Evolutionary conservation across 805 yeast genomes (phyloP), one percentile per base, ranked within the genome.

Genomic region (Metschnikowia proteae): DNA sequence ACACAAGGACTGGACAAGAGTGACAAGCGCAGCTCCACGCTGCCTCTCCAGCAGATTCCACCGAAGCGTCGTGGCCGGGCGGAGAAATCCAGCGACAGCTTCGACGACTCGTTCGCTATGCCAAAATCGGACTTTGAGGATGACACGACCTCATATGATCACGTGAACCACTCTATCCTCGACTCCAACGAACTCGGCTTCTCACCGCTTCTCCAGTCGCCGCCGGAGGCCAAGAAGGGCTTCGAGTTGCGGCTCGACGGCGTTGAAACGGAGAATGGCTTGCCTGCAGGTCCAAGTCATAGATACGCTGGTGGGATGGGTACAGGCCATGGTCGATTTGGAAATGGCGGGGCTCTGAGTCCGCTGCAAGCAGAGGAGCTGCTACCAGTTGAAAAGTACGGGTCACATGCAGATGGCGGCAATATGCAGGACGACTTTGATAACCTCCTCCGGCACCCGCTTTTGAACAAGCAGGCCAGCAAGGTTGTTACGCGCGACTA

Each of bases 391-490:
- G 17, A 17, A 17, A 17, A 17, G 2, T 17, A 17, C 17, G 17
- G 17, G 17, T 17, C 17, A 17, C 17, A 17, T 17, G 17, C 17
- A 17, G 17, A 17, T 17, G 17, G 17, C 17, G 17, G 17, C 17
- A 9, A 11, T 11, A 23, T 36, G 27, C 38, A 36, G 38, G 38
- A 23, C 8, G 38, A 36, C 17, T 36, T 23, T 6, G 38, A 36
- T 11, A 23, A 11, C 11, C 22, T 39, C 3, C 33, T 60, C 27
- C 62, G 57, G 44, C 49, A 56, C 7, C 69, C 71, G 3, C 56
- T 71, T 32, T 61, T 71, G 26, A 71, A 72, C 51, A 70, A 65
- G 47, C 62, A 56, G 41, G 74, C 74, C 27, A 34, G 45, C 25
- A 41, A 41, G 33, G 17, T 41, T 2, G 30, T 41, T 5, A 25